These are phyloP conservation scores for Mycena belliarum DNA, from an alignment of 768 basidiomycete species.

Conservation along the genomic window DNA sequence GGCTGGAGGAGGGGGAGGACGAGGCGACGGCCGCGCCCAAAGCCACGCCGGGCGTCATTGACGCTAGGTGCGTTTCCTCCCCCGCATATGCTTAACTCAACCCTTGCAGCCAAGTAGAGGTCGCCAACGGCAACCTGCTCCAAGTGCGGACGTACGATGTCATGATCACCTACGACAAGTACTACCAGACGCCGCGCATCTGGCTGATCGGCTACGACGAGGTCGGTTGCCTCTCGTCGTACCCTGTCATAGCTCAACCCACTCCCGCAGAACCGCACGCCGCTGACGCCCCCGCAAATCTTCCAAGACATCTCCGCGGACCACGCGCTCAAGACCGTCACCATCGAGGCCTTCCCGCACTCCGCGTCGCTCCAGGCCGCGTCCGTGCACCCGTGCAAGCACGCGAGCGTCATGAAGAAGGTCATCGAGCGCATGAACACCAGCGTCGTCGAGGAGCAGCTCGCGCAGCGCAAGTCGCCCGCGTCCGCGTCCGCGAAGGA, in stretches of 20 bases:
- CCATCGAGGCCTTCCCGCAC: constrained; percentile 98
- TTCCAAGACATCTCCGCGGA: constrained; percentile 98
- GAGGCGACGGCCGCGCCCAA: constrained; percentile 78
- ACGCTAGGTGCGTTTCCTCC: constrained; percentile 47
- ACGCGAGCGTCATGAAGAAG: constrained; percentile 99
- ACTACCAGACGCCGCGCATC: constrained; percentile 97
- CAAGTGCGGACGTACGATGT: constrained; percentile 99
- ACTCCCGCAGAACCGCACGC: constrained; percentile 65
- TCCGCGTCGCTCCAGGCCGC: constrained; percentile 82
- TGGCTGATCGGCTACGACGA: constrained; percentile 99
- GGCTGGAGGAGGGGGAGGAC: constrained; percentile 77
- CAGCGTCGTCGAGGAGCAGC: constrained; percentile 80
- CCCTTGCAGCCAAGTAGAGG: constrained; percentile 57
- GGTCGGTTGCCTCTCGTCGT: constrained; percentile 40
- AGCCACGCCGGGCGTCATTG: constrained; percentile 38
- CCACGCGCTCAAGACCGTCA: constrained; percentile 97
- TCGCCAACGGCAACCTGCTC: constrained; percentile 79
- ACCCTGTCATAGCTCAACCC: no score
- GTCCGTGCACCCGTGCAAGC: constrained; percentile 97
- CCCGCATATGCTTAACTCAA: constrained; percentile 1
- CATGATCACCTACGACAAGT: constrained; percentile 99
- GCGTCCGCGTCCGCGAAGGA: constrained; percentile 32
- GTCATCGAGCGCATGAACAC: constrained; percentile 98
- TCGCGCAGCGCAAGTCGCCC: constrained; percentile 56
- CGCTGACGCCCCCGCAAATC: constrained; percentile 85